Conservation (phyloP, 176 grass and related monocot species). For the Elymus sibiricus region DNA sequence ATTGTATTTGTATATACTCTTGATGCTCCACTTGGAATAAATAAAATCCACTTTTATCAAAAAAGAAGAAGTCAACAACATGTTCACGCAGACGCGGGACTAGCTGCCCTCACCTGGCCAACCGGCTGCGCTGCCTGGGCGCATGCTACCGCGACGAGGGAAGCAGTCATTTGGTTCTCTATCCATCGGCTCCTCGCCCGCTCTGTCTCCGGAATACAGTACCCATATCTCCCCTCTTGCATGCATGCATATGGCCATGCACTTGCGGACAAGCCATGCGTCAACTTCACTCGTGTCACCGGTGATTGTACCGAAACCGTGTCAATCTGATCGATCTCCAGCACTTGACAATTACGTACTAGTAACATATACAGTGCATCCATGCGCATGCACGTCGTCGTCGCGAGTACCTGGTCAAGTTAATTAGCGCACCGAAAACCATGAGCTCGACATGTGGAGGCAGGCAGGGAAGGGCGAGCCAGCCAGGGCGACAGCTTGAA, state of each 20-base stretch:
- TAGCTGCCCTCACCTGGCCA: too few species aligned
- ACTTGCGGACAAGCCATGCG: not conserved
- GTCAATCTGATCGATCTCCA: not conserved
- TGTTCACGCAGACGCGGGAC: too few species aligned
- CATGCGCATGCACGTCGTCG: not conserved
- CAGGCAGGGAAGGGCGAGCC: not conserved
- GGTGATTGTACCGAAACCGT: not conserved
- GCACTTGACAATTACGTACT: not conserved
- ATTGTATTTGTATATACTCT: too few species aligned
- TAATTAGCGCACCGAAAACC: not conserved
- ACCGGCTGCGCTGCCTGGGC: too few species aligned
- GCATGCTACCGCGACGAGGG: too few species aligned
- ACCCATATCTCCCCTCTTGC: not conserved
- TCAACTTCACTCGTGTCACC: not conserved
- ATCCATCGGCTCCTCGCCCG: not conserved
- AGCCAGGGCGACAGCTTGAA: not conserved
- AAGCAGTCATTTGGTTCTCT: not conserved
- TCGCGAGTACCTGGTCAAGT: constrained; percentile 37
- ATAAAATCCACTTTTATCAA: too few species aligned
- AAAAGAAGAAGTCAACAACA: too few species aligned
- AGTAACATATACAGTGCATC: too few species aligned
- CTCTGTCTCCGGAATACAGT: not conserved
- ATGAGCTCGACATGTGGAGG: constrained; percentile 37
- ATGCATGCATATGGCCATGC: not conserved
- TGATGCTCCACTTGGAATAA: too few species aligned